Percentiles rank a stretch among this genome's conserved stretches.
Conservation (phyloP, 495 filamentous ascomycete species). For the Hypoxylon cercidicola region DNA sequence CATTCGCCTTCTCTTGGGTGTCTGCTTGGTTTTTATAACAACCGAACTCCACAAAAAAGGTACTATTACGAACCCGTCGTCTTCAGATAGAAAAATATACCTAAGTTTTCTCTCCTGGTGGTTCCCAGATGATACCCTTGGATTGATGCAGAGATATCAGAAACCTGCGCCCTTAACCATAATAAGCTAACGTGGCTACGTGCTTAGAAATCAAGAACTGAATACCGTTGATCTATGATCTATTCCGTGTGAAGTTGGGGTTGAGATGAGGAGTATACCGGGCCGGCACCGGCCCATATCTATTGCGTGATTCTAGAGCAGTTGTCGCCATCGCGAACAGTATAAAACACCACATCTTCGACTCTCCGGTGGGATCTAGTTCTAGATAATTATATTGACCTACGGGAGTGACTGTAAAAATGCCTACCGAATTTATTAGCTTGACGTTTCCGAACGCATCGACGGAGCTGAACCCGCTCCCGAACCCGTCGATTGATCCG, state of each 20-base stretch:
- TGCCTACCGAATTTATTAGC: constrained; percentile 67
- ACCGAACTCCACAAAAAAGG: too few species aligned
- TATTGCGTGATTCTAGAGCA: constrained; percentile 42
- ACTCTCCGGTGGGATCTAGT: not conserved
- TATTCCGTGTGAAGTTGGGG: constrained; percentile 21
- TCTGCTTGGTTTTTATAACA: too few species aligned
- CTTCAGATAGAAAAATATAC: too few species aligned
- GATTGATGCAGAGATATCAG: too few species aligned
- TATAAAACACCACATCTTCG: constrained; percentile 20
- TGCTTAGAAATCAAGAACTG: constrained; percentile 34
- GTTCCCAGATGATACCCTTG: too few species aligned
- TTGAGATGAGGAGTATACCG: constrained; percentile 24
- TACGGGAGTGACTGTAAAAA: constrained; percentile 38
- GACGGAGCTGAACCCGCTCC: constrained; percentile 62
- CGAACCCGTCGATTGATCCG: constrained; percentile 57
- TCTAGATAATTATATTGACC: constrained; percentile 2
- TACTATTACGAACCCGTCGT: too few species aligned
- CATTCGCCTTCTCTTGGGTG: too few species aligned
- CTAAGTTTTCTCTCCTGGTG: too few species aligned
- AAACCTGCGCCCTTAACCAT: too few species aligned
- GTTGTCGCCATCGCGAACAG: constrained; percentile 34
- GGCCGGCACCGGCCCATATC: constrained; percentile 37
- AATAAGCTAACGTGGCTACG: constrained; percentile 1
- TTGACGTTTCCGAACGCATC: constrained; percentile 61
- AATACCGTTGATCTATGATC: not conserved